A percentile compares a stretch with the other conserved stretches of the same genome.
These are phyloP conservation scores for Kalmanozyma brasiliensis DNA, from an alignment of 1,284 basidiomycete genomes.

Conservation along the genomic window DNA sequence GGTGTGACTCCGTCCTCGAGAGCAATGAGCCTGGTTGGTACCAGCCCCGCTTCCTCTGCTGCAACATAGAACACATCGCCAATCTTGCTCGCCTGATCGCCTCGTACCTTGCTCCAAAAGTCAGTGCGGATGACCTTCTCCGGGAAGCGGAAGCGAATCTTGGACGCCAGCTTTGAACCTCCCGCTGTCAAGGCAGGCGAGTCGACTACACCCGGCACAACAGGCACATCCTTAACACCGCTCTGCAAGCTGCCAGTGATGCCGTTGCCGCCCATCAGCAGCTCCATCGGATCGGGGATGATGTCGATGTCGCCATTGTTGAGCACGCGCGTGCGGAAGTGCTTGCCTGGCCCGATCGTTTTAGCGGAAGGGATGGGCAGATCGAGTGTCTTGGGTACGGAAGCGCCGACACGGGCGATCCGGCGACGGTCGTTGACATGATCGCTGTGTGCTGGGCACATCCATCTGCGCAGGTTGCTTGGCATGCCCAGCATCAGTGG, in stretches of 20 bases:
- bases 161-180: conserved; percentile 69
- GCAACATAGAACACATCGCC: conserved; percentile 45
- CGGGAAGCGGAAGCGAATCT: conserved; percentile 87
- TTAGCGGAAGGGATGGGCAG: conserved; percentile 39
- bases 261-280: conserved; percentile 56
- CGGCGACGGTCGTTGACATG: conserved; percentile 72
- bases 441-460: conserved; percentile 96
- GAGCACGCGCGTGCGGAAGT: conserved; percentile 74
- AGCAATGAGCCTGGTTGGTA: conserved; percentile 20
- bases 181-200: conserved; percentile 17
- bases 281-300: conserved; percentile 73
- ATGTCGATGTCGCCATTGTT: conserved; percentile 94
- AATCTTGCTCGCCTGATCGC: conserved; percentile 33
- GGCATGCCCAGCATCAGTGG: conserved; percentile 90
- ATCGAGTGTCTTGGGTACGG: conserved; percentile 41
- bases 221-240: conserved; percentile 69
- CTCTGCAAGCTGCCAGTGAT: conserved; percentile 21
- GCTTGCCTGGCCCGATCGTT: conserved; percentile 74
- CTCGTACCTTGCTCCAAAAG: conserved; percentile 77
- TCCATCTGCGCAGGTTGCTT: conserved; percentile 89
- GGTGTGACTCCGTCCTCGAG: conserved; percentile 10
- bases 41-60: conserved; percentile 19
- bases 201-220: conserved; percentile 52
- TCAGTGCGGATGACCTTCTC: conserved; percentile 90
- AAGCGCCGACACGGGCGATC: conserved; percentile 44